Base-by-base conservation (phyloP, 1,284 basidiomycete species). In the Singerocomus inundabilis region DNA sequence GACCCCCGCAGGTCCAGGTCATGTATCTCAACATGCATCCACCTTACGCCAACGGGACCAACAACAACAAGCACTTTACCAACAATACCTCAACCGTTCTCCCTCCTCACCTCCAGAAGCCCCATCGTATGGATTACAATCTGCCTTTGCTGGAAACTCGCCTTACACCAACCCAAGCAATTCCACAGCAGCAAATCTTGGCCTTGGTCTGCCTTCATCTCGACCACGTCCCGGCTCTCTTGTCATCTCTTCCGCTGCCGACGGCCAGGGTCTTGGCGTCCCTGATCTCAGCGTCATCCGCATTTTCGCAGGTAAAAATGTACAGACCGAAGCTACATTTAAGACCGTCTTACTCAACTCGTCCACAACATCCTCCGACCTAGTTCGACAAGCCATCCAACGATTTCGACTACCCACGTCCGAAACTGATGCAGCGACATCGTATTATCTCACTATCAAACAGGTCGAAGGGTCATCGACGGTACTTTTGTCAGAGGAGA, bases 311-410 rank as follows among this genome's bases (percentile, higher is more conserved):
- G 96, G 95, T 9, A 84, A 89, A 54, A 77, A 87, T 55, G 64
- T 93, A 48, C 85, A 94, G 63, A 92, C 91, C 1, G 94, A 98
- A 58, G 91, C 93, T 4, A 97, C 94, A 1, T 99, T 98, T 80
- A 98, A 98, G 75, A 98, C 96, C 1, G 96, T 97, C 1, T 72
- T 98, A 18, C 80, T 98, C 54, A 98, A 95, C 63, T 76, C 88
- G 8, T 85, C 84, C 5, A 98, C 94, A 0, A 88, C 86, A 0
- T 82, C 91, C 0, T 71, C 77, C 0, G 95, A 98, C 50, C 82
- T 99, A 25, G 81, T 98, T 41, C 80, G 82, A 42, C 95, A 99
- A 72, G 90, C 95, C 5, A 85, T 95, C 55, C 95, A 98, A 69
- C 84, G 96, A 5, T 98, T 99, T 80, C 77, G 89, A 28, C 72